A percentile compares a stretch with the other conserved stretches of the same genome.
Evolutionary conservation across 2,329 filamentous ascomycete genomes (phyloP).

Genomic region (Nakataea oryzae): DNA sequence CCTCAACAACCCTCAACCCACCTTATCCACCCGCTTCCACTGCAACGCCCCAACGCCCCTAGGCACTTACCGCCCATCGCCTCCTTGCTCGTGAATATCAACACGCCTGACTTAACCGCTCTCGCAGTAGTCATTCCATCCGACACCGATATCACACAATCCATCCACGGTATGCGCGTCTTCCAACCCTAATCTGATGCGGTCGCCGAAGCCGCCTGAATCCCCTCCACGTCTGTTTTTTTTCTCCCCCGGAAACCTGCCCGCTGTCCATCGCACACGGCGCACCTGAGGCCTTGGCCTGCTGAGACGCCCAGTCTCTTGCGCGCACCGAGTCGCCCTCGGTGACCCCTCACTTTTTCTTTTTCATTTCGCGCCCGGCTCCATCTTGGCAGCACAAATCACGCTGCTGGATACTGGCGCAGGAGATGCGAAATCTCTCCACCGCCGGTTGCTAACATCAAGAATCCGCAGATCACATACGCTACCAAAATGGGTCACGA

Average conservation of each 20-base stretch:
- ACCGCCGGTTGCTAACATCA: slow-evolving; percentile 10
- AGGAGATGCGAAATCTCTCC: background rate
- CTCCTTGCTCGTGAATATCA: background rate
- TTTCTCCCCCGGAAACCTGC: background rate
- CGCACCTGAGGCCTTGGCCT: background rate
- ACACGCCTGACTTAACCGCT: background rate
- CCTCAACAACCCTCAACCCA: background rate
- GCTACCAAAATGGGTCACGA: slow-evolving; percentile 84
- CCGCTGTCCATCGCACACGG: background rate
- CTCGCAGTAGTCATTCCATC: background rate
- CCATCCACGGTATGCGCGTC: slow-evolving; percentile 1
- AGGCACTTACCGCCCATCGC: slow-evolving; percentile 1
- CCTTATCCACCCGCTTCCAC: background rate
- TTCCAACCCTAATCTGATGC: background rate
- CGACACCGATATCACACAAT: background rate
- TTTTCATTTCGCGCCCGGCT: background rate
- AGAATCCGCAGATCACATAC: slow-evolving; percentile 19
- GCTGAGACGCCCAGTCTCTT: background rate
- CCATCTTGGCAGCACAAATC: background rate
- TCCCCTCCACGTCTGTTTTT: background rate
- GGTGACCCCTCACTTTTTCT: slow-evolving; percentile 2
- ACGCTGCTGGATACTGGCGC: background rate
- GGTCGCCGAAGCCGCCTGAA: background rate
- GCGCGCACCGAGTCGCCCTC: slow-evolving; percentile 3
- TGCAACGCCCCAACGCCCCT: background rate